Conservation (phyloP, 352 stramenopile species). For the Pythium vanterpoolii region DNA sequence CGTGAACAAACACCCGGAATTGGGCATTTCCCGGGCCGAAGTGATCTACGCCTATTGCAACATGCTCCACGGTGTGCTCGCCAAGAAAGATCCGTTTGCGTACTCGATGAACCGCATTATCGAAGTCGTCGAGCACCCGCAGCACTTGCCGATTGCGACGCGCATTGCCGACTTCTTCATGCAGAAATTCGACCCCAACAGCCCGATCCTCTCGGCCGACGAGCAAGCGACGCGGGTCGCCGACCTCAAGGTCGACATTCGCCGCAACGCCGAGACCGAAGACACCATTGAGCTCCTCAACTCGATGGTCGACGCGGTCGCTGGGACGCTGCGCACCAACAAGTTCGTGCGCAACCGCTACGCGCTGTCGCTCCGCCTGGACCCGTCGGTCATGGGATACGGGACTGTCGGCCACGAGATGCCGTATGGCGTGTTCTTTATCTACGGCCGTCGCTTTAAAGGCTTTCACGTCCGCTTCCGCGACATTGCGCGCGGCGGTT, state of each 20-base stretch:
- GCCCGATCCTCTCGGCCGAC: conserved; percentile 34
- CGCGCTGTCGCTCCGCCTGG: conserved; percentile 71
- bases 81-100: conserved; percentile 91
- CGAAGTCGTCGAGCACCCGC: conserved; percentile 89
- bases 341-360: conserved; percentile 83
- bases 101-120: conserved; percentile 95
- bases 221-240: conserved; percentile 45
- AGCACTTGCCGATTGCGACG: conserved; percentile 87
- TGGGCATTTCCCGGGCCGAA: conserved; percentile 91
- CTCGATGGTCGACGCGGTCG: conserved; percentile 73
- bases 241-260: conserved; percentile 70
- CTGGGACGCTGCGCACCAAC: conserved; percentile 76
- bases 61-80: conserved; percentile 94
- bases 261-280: conserved; percentile 67
- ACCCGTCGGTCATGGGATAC: conserved; percentile 78
- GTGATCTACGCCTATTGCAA: conserved; percentile 95
- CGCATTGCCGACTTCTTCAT: conserved; percentile 96
- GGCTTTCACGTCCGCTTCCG: conserved; percentile 85
- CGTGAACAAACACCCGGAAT: conserved; percentile 80
- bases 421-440: conserved; percentile 96
- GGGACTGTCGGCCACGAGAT: conserved; percentile 83
- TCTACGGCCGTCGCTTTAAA: conserved; percentile 95
- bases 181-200: conserved; percentile 73
- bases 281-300: conserved; percentile 76
- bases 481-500: conserved; percentile 74